These are phyloP conservation scores for Wickerhamiella kurtzmanii DNA, from an alignment of 805 yeast species.

Conservation along the genomic window DNA sequence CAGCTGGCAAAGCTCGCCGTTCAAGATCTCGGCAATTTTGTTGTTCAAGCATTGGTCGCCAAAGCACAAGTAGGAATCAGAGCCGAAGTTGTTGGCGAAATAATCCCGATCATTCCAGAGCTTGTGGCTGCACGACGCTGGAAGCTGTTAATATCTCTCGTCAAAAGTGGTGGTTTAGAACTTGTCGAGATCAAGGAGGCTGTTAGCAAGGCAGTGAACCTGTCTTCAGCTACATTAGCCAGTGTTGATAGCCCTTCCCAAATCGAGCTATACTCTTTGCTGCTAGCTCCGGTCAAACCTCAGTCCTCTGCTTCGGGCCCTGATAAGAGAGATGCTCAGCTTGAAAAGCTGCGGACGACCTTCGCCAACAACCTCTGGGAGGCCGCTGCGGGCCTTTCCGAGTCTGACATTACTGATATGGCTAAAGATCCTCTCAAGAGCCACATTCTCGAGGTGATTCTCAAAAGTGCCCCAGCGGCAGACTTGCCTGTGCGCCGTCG, in stretches of 20 bases:
- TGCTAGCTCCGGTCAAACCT: no score
- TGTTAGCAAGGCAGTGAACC: background rate
- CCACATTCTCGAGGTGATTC: slow-evolving; percentile 64
- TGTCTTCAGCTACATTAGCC: background rate
- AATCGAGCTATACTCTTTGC: background rate
- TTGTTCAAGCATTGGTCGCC: slow-evolving; percentile 52
- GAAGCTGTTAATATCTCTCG: background rate
- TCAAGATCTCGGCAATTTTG: slow-evolving; percentile 60
- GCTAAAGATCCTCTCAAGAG: slow-evolving; percentile 84
- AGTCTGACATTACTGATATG: slow-evolving; percentile 54
- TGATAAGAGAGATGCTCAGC: background rate
- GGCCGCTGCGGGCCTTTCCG: slow-evolving; percentile 45
- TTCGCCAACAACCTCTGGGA: slow-evolving; percentile 42
- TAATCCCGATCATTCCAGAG: slow-evolving; percentile 13
- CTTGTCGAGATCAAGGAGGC: background rate
- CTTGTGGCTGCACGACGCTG: slow-evolving; percentile 7
- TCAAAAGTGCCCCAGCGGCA: slow-evolving; percentile 30
- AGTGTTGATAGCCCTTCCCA: background rate
- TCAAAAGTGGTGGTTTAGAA: background rate
- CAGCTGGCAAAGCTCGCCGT: slow-evolving; percentile 60
- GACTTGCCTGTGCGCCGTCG: slow-evolving; percentile 47
- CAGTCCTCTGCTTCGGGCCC: no score
- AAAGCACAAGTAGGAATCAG: slow-evolving; percentile 15
- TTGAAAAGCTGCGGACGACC: background rate
- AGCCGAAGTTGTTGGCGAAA: slow-evolving; percentile 15